These are phyloP conservation scores for Melampsora larici-populina DNA, from an alignment of 1,284 basidiomycete genomes.

Conservation along the genomic window DNA sequence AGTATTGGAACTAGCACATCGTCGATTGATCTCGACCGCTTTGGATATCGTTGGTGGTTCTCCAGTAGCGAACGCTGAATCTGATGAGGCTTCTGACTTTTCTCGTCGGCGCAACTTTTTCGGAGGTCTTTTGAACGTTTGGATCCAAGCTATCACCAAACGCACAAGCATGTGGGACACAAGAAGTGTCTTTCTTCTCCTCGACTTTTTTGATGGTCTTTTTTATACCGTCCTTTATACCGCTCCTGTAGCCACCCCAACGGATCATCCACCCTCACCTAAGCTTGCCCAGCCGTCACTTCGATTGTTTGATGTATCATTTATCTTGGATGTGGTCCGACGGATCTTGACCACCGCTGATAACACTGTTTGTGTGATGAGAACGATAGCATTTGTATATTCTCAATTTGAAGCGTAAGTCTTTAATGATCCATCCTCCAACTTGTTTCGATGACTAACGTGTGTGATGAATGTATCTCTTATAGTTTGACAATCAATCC, in stretches of 20 bases:
- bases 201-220: slow-evolving; percentile 50
- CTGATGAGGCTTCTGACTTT: slow-evolving; percentile 9
- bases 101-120: slow-evolving; percentile 53
- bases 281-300: slow-evolving; percentile 44
- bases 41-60: slow-evolving; percentile 55
- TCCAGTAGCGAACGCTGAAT: slow-evolving; percentile 21
- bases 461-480: neutral
- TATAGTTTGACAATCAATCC: slow-evolving; percentile 54
- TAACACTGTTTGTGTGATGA: slow-evolving; percentile 58
- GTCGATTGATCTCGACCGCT: slow-evolving; percentile 57
- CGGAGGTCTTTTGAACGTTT: slow-evolving; percentile 56
- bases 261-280: slow-evolving; percentile 49
- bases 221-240: slow-evolving; percentile 50
- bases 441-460: neutral
- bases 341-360: slow-evolving; percentile 57
- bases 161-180: slow-evolving; percentile 59
- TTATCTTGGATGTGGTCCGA: slow-evolving; percentile 57
- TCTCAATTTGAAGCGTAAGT: slow-evolving; percentile 57
- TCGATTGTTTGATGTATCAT: slow-evolving; percentile 55
- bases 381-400: slow-evolving; percentile 58
- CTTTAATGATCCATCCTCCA: neutral
- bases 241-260: slow-evolving; percentile 46
- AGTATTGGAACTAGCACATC: slow-evolving; percentile 58
- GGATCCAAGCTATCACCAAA: slow-evolving; percentile 56
- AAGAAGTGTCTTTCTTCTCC: slow-evolving; percentile 56